These are phyloP conservation scores for Aegilops longissima DNA, from an alignment of 176 grass and related monocot genomes.

Conservation along the genomic window DNA sequence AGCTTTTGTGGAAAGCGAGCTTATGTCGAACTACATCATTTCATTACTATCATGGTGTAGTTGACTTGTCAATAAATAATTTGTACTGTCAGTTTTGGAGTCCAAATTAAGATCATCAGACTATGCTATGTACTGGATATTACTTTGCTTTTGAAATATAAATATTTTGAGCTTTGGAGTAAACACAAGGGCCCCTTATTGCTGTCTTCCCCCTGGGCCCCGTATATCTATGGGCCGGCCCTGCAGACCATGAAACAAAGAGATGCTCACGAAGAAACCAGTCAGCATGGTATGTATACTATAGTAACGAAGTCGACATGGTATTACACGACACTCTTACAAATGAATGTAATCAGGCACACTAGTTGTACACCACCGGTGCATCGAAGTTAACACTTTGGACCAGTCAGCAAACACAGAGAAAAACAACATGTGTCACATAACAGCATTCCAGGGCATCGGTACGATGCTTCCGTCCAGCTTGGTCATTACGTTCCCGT, in stretches of 20 bases:
- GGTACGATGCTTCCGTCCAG: neutral
- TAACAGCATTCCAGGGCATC: conserved; percentile 27
- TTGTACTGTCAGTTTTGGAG: no score
- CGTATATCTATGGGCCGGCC: no score
- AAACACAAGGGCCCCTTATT: no score
- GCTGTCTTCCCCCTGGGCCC: no score
- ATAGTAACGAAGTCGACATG: conserved; percentile 5
- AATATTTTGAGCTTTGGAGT: no score
- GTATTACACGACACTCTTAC: conserved; percentile 23
- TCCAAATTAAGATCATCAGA: no score
- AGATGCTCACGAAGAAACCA: neutral
- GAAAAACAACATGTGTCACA: conserved; percentile 1
- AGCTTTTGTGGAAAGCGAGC: no score
- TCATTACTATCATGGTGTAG: no score
- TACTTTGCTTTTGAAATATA: no score
- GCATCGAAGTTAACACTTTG: conserved; percentile 2
- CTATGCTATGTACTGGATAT: no score
- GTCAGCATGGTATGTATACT: conserved; percentile 7
- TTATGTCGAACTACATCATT: no score
- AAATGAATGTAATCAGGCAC: conserved; percentile 44
- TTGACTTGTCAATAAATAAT: no score
- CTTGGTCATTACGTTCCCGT: neutral
- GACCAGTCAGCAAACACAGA: conserved; percentile 16
- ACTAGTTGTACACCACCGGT: conserved; percentile 19
- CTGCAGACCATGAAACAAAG: neutral